Base-by-base conservation (phyloP, 192 early-diverging fungal species). In the Entomortierella chlamydospora region DNA sequence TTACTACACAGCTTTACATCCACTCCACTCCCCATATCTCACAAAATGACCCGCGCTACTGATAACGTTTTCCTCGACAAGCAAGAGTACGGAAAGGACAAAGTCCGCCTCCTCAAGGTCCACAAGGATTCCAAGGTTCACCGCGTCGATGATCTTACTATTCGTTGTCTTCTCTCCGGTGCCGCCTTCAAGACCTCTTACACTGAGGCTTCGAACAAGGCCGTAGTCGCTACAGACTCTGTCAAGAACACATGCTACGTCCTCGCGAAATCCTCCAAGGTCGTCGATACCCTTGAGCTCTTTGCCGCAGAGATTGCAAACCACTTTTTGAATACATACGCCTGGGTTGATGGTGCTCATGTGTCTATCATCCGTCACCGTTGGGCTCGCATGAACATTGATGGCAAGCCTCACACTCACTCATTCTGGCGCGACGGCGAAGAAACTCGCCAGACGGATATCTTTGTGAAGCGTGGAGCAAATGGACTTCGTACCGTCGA, bases 181-280 rank as follows among this genome's bases (percentile, higher is more conserved):
- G 29, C 61, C 34, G 61, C 73, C 58, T 90, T 91, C 71, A 87
- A 85, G 64, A 81, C 88, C 31, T 88, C 90, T 33, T 94, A 93
- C 74, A 93, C 93, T 66, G 85, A 91, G 82, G 93, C 88, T 63
- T 90, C 92, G 69, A 94, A 94, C 86, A 88, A 86, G 79, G 83
- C 87, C 59, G 86, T 94, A 23, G 88, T 94, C 18, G 88, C 93
- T 9, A 94, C 93, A 25, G 92, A 94, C 70, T 89, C 91, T 25
- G 85, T 89, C 68, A 94, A 94, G 87, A 94, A 94, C 83, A 92
- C 90, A 28, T 83, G 92, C 69, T 92, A 91, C 81, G 82, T 89
- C 53, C 69, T 93, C 60, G 93, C 92, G 83, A 93, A 95, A 79
- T 83, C 85, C 13, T 86, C 88, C 49, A 79, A 84, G 33, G 87